Base-by-base conservation (phyloP, 306 rosid species). In the Echinosophora koreensis region DNA sequence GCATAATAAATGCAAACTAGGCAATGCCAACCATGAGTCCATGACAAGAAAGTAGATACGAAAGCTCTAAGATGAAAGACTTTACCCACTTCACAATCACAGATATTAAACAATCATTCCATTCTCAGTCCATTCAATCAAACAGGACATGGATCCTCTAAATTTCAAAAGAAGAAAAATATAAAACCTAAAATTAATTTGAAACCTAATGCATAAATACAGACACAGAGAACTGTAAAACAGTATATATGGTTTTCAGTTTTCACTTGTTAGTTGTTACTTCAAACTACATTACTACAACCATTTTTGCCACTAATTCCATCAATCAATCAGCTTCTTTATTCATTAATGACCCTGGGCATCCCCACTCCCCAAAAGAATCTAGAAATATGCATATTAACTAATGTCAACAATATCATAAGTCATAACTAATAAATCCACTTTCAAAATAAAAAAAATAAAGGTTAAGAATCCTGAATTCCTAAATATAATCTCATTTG, bases 1-100 rank as follows among this genome's bases (percentile, higher is more conserved):
- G 22, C 37, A 58, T 15, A 68, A 73, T 58, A 14, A 74, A 67
- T 39, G 50, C 38, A 57, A 66, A 47, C 11, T 12, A 65, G 46
- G 27, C 55, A 73, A 55, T 64, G 35, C 7, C 39, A 27, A 54
- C 32, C 14, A 41, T 34, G 66, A 55, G 15, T 42, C 32, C 14
- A 41, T 34, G 66, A 55, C 54, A 65, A 28, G 73, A 71, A 57
- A 30, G 35, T 58, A 47, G 18, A 46, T 66, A 50, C 12, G 68
- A 69, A 68, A 68, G 51, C 60, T 35, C 63, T 50, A 41, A 61
- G 37, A 46, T 59, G 77, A 73, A 41, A 42, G 16, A 58, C 68
- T 59, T 27, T 58, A 58, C 11, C 67, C 55, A 38, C 66, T 71
- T 39, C 66, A 41, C 46, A 41, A 41, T 41, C 46, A 55, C 34